Evolutionary conservation across 768 basidiomycete genomes (phyloP), one percentile per base, ranked within the genome.

Genomic region (Termitomyces sp.): DNA sequence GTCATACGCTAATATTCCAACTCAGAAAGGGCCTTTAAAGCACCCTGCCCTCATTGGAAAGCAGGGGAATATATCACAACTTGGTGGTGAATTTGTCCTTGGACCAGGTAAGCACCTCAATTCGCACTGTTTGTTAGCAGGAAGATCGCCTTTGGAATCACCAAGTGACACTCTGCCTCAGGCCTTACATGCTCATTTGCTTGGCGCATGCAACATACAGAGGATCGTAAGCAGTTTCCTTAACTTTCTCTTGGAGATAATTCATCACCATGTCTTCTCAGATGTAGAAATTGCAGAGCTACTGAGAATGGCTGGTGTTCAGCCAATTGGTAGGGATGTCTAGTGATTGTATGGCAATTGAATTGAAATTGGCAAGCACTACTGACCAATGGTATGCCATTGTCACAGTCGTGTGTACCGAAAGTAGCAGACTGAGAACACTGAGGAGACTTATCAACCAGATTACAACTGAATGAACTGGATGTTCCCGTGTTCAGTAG

Each of bases 21-120:
- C 4, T 16, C 52, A 76, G 73, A 60, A 68, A 36, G 75, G 77
- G 26, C 72, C 77, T 2, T 33, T 83, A 10, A 76, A 73, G 66
- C 66, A 78, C 36, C 78, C 79, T 0, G 62, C 61, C 1, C 69
- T 79, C 18, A 71, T 83, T n/a, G 85, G 84, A 0, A 85, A 84
- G 64, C 80, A 84, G 56, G 86, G 85, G 0, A 82, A 85, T 51
- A 63, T 81, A n/a, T 75, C 78, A 0, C 85, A 88, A 64, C 69
- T 85, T 0, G 85, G 85, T 5, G 85, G 84, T 3, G 85, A 88
- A 26, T 86, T 86, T 53, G 67, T 88, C 13, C 72, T 87, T 50
- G 82, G 81, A 22, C 81, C 83, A 20, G 83, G 83, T 83, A 61
- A 33, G 72, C 62, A 18, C 26, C 6, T 8, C 9, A 7, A 32